Conservation (phyloP, 177 flowering plant species). For the Telopea speciosissima region DNA sequence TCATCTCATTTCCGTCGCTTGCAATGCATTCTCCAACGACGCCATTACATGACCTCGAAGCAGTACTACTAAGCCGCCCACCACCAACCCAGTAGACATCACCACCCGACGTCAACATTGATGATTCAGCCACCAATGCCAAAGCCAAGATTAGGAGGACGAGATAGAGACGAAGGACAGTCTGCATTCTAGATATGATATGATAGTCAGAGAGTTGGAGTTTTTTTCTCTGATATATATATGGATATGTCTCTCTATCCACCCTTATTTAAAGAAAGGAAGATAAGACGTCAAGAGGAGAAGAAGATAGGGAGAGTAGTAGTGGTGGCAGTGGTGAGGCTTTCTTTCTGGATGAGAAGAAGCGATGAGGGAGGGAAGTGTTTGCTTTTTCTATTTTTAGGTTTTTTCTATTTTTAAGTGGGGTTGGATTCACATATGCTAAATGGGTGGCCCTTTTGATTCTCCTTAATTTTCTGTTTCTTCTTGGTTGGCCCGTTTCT, state of each 20-base stretch:
- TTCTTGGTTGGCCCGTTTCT: neutral
- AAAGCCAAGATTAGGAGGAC: neutral
- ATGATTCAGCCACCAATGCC: neutral
- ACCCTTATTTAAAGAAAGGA: no score
- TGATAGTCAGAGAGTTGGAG: neutral
- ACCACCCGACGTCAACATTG: neutral
- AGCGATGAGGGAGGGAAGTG: no score
- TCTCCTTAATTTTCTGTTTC: no score
- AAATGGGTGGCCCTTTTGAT: no score
- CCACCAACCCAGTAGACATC: neutral
- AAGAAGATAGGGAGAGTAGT: neutral
- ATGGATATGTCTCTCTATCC: no score
- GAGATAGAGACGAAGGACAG: neutral
- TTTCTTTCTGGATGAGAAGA: no score
- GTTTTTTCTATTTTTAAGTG: no score
- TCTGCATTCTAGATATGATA: neutral
- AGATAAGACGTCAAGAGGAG: neutral
- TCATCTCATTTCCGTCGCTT: neutral
- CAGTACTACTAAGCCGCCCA: no score
- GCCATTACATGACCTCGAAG: neutral
- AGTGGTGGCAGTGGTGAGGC: neutral
- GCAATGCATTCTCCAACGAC: neutral
- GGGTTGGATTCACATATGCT: no score
- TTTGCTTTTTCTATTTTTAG: no score
- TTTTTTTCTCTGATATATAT: no score